Base-by-base conservation (phyloP, 768 basidiomycete species). In the Suillus sp. region DNA sequence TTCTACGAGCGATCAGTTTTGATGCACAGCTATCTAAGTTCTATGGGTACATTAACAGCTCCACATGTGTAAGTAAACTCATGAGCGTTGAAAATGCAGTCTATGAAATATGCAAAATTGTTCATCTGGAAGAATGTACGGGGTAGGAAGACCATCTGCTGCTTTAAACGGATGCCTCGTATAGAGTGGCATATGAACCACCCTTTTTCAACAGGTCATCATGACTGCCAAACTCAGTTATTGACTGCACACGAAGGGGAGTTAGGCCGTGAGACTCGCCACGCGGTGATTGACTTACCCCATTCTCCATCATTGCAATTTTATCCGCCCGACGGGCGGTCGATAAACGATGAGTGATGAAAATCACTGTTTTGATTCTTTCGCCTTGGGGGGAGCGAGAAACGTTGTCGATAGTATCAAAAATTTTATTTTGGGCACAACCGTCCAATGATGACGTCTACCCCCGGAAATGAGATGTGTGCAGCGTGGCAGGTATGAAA, bases 321-420 rank as follows among this genome's bases (percentile, higher is more conserved):
- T 92, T 92, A 78, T 94, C 91, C 65, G 92, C 92, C 48, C 90
- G 85, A 3, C 91, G 87, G 22, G 92, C 91, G 51, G 89, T 90
- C 30, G 89, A 86, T 63, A 94, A 83, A 64, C 90, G 84, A 77
- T 94, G 92, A 7, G 92, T 93, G 70, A 93, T 91, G 76, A 90
- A 93, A 40, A 94, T 83, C 66, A 92, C 86, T 3, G 89, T 90
- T 77, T 92, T 92, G 22, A 77, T 80, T 69, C 80, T 79, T 70
- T 83, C 80, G 35, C 87, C 89, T 25, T 62, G 78, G 38, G 85
- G 80, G 25, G 82, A 79, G 51, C 83, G 82, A 42, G 90, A 87
- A 62, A 91, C 80, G 62, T 83, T 79, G 63, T 87, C 84, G 48
- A 93, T 86, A 43, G 89, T 89, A 61, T 93, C 86, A 66, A 92